Evolutionary conservation across 345 rosid species (phyloP).

Genomic region (Eutrema heterophyllum): DNA sequence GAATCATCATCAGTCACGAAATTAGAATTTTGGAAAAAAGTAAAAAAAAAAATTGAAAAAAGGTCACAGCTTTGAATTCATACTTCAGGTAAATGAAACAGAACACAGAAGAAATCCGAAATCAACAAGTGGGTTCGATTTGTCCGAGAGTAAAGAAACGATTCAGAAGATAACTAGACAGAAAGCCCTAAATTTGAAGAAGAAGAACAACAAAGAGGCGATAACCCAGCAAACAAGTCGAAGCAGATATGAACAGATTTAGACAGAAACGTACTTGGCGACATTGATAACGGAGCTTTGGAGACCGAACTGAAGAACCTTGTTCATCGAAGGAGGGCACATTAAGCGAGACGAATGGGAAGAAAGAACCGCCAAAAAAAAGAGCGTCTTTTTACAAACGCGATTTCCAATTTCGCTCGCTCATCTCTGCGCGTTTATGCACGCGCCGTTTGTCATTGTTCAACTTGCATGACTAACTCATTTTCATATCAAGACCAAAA

Average conservation of each 20-base stretch:
- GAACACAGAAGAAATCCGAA: not conserved
- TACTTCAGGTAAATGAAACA: slow-evolving; percentile 3
- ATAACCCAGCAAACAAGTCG: not conserved
- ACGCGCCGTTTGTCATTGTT: slow-evolving; percentile 1
- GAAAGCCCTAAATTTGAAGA: not conserved
- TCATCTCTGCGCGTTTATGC: not conserved
- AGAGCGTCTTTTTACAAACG: not conserved
- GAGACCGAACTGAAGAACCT: slow-evolving; percentile 41
- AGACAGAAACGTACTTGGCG: slow-evolving; percentile 31
- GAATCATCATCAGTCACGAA: slow-evolving; percentile 8
- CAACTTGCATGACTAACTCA: not conserved
- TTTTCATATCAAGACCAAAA: not conserved
- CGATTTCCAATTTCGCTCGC: slow-evolving; percentile 7
- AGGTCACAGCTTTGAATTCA: slow-evolving; percentile 13
- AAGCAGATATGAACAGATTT: not conserved
- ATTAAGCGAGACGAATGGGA: not conserved
- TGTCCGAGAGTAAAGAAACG: not conserved
- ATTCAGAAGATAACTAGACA: not conserved
- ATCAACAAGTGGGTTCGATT: not conserved
- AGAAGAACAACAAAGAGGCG: not conserved
- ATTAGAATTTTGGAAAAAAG: not conserved
- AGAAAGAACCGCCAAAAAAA: slow-evolving; percentile 25
- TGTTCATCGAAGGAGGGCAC: slow-evolving; percentile 28
- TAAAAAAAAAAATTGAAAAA: not conserved
- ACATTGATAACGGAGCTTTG: slow-evolving; percentile 32